Evolutionary conservation across 805 yeast species (phyloP), one percentile per base, ranked within the genome.

Genomic region (Wickerhamomyces rabaulensis): DNA sequence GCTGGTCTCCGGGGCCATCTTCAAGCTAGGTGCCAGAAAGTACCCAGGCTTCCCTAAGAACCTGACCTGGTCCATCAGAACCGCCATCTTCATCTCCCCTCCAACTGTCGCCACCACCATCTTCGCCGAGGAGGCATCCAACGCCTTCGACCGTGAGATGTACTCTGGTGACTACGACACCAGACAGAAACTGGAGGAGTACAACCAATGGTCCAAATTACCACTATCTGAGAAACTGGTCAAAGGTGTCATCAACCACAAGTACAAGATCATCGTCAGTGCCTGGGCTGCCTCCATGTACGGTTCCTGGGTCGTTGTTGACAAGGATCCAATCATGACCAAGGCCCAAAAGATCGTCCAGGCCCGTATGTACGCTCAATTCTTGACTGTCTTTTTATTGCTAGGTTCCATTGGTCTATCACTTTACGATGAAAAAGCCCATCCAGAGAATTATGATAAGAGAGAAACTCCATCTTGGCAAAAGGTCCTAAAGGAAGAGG

Each of bases 301-400:
- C 54, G 95, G 90, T 1, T 84, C 95, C 5, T 88, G 92, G 88
- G 77, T 67, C 41, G 58, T 70, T 40, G 88, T 86, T 44, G 82
- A 86, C 68, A 78, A 75, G 55, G 96, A 88, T 63, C 82, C 80
- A 52, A 70, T 81, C 62, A 76, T 88, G 84, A 78, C 87, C 45
- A 76, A 73, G 52, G 68, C 94, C 6, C 95, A 88, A 68, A 88
- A 86, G 64, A 79, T 86, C 42, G 94, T 85, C 29, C 91, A 84
- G 62, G 95, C 95, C 27, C 82, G 95, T 77, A 87, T 87, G 86
- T 87, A 87, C 62, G 95, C 95, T 10, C 95, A 88, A 66, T 87
- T 84, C 53, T 67, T 86, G 45, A 85, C 95, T 2, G 90, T 88
- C 45, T 76, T 76, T 10, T 68, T 87, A 51, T 68, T 87, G 53